phyloP scores from a whole-genome alignment of 1,139 yeast species.

The Schwanniomyces etchellsii region DNA sequence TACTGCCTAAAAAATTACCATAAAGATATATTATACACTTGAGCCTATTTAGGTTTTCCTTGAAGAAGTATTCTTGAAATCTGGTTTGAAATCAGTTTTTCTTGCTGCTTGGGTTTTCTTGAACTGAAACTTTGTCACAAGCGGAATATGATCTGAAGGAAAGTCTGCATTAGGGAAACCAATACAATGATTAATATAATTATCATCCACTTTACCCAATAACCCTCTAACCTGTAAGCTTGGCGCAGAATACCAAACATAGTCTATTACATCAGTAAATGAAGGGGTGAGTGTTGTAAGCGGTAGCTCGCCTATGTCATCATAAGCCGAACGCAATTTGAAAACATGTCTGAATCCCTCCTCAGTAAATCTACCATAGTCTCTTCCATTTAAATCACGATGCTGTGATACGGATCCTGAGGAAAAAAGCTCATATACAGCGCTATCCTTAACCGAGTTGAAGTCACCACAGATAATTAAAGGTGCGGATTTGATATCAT shows the following conservation, averaged over 20 bases:
- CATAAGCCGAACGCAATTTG: slow-evolving; percentile 81
- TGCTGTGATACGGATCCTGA: slow-evolving; percentile 74
- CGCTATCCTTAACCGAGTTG: slow-evolving; percentile 81
- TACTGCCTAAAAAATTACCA: too few relatives aligned
- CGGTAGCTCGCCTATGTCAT: slow-evolving; percentile 80
- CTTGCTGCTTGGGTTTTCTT: slow-evolving; percentile 37
- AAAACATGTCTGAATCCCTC: slow-evolving; percentile 83
- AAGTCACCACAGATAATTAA: slow-evolving; percentile 91
- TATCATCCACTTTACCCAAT: slow-evolving; percentile 77
- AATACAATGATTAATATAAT: slow-evolving; percentile 68
- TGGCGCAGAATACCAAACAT: slow-evolving; percentile 87
- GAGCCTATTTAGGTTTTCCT: slow-evolving; percentile 36
- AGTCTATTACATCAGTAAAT: slow-evolving; percentile 90
- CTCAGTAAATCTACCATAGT: slow-evolving; percentile 86
- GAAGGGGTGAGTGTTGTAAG: slow-evolving; percentile 93
- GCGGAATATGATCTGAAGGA: slow-evolving; percentile 92
- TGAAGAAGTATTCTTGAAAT: slow-evolving; percentile 30
- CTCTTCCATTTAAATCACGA: slow-evolving; percentile 76
- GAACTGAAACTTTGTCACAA: slow-evolving; percentile 71
- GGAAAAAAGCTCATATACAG: slow-evolving; percentile 85
- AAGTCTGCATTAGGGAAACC: slow-evolving; percentile 94
- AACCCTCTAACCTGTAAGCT: slow-evolving; percentile 78
- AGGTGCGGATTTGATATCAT: slow-evolving; percentile 63
- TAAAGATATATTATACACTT: not conserved
- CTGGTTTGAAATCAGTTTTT: slow-evolving; percentile 44